Evolutionary conservation across 2,329 filamentous ascomycete genomes (phyloP).

Genomic region (Camptophora hylomeconis): DNA sequence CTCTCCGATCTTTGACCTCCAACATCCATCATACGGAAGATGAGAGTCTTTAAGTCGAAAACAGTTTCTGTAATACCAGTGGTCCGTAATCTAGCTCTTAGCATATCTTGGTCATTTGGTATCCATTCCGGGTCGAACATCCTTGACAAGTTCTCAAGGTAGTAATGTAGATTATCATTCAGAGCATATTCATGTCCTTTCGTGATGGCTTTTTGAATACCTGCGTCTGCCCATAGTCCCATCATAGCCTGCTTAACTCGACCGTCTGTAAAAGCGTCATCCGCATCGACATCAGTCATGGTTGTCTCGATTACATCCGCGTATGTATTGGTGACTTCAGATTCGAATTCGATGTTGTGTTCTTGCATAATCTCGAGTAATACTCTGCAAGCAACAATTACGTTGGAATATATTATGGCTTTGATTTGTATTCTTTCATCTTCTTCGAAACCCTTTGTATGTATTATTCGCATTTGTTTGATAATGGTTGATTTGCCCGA

Average conservation of each 20-base stretch:
- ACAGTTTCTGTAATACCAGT: conserved; percentile 93
- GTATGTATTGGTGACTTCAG: conserved; percentile 66
- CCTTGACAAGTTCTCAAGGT: conserved; percentile 61
- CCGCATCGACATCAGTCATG: conserved; percentile 61
- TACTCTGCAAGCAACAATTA: conserved; percentile 82
- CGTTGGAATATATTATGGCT: conserved; percentile 88
- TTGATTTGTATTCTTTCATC: conserved; percentile 87
- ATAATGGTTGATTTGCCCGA: conserved; percentile 93
- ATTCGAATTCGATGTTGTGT: conserved; percentile 65
- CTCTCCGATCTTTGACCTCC: conserved; percentile 84
- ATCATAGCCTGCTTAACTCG: conserved; percentile 62
- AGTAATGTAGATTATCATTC: conserved; percentile 94
- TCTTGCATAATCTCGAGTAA: conserved; percentile 86
- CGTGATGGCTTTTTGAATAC: conserved; percentile 74
- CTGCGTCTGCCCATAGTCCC: conserved; percentile 67
- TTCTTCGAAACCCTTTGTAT: conserved; percentile 80
- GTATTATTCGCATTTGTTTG: conserved; percentile 98
- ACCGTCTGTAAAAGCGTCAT: conserved; percentile 59
- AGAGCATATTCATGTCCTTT: conserved; percentile 95
- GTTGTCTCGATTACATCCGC: conserved; percentile 67
- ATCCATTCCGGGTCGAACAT: conserved; percentile 67
- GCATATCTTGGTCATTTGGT: conserved; percentile 85
- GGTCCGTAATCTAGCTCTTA: conserved; percentile 78
- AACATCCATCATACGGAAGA: conserved; percentile 94
- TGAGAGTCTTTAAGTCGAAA: conserved; percentile 82